Conservation (phyloP, 306 rosid genomes). For the Senna siamea region DNA sequence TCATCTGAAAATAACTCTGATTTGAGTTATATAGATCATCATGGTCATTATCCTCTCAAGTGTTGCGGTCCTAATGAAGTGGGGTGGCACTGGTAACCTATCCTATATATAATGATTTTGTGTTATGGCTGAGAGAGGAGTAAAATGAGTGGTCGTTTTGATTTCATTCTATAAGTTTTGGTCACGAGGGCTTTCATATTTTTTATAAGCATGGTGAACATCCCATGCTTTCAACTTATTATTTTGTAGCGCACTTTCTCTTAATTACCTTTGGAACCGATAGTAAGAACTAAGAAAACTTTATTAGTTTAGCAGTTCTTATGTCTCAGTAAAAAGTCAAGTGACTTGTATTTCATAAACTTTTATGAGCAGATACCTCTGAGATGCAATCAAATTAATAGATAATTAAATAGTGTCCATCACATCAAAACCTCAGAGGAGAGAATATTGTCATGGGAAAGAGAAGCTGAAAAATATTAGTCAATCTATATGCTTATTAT, state of each 20-base stretch:
- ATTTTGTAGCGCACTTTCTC: background rate
- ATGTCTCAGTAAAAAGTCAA: slow-evolving; percentile 18
- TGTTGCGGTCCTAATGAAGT: slow-evolving; percentile 26
- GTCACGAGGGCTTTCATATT: background rate
- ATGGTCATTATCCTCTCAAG: slow-evolving; percentile 42
- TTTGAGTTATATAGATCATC: slow-evolving; percentile 40
- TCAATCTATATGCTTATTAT: slow-evolving; percentile 7
- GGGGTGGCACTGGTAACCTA: slow-evolving; percentile 14
- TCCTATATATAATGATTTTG: slow-evolving; percentile 23
- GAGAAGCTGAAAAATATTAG: slow-evolving; percentile 28
- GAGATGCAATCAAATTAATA: slow-evolving; percentile 20
- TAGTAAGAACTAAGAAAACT: background rate
- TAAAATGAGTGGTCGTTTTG: slow-evolving; percentile 3
- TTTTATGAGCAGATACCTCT: background rate
- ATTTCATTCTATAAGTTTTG: slow-evolving; percentile 9
- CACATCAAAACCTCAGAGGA: slow-evolving; percentile 5
- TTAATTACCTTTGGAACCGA: background rate
- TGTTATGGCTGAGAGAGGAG: background rate
- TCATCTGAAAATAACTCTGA: slow-evolving; percentile 42
- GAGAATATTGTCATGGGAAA: slow-evolving; percentile 17
- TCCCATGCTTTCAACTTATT: slow-evolving; percentile 1
- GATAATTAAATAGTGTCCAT: slow-evolving; percentile 11
- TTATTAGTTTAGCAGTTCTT: slow-evolving; percentile 4
- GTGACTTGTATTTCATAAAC: background rate
- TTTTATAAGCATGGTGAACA: background rate